Conservation (phyloP, 1,284 basidiomycete genomes). For the Salmacisia buchloeana region DNA sequence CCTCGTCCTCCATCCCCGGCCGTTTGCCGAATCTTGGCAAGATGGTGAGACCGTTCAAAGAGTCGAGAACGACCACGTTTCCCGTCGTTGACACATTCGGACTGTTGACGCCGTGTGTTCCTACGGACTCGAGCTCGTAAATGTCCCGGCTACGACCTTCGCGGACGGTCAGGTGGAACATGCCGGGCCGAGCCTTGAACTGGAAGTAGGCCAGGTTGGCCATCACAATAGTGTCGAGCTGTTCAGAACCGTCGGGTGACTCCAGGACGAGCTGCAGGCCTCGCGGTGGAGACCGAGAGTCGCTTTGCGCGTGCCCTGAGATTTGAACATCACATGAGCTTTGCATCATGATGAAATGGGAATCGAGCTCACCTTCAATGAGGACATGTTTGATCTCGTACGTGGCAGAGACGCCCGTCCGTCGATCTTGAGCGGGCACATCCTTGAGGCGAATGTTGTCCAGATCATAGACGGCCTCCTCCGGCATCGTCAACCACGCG, state of each 20-base stretch:
- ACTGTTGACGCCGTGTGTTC: constrained; percentile 70
- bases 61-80: constrained; percentile 58
- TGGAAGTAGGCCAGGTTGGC: constrained; percentile 95
- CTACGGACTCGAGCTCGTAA: constrained; percentile 71
- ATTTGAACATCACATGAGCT: neutral
- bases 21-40: constrained; percentile 71
- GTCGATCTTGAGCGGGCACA: constrained; percentile 55
- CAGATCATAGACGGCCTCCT: constrained; percentile 81
- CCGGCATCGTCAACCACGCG: constrained; percentile 86
- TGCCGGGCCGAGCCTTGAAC: constrained; percentile 85
- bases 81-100: constrained; percentile 58
- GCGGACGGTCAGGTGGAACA: constrained; percentile 75
- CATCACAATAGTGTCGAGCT: constrained; percentile 62
- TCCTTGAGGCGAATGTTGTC: constrained; percentile 85
- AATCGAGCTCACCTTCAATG: constrained; percentile 70
- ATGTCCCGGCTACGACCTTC: constrained; percentile 74
- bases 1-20: constrained; percentile 70
- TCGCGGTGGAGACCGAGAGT: constrained; percentile 79
- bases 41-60: constrained; percentile 79
- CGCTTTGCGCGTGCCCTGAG: constrained; percentile 64
- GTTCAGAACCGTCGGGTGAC: constrained; percentile 26
- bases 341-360: neutral
- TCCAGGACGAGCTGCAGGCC: constrained; percentile 53
- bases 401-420: constrained; percentile 65
- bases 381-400: constrained; percentile 87